phyloP scores from a whole-genome alignment of 331 rosid species.

The Malus hybrid region DNA sequence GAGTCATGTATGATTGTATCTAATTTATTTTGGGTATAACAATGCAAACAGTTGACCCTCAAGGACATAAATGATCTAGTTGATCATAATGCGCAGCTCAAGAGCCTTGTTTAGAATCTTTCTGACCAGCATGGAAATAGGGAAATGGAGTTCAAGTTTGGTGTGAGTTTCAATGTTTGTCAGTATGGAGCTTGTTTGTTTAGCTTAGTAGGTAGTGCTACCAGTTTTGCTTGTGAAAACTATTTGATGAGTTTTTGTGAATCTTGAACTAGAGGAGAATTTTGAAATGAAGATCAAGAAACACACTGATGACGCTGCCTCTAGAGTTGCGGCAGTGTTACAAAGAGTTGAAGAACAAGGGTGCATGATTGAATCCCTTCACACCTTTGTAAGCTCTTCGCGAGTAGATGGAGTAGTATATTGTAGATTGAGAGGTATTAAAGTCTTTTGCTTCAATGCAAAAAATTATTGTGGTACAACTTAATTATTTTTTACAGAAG shows the following conservation, averaged over 20 bases:
- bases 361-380: slow-evolving; percentile 89
- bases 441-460: neutral
- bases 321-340: slow-evolving; percentile 72
- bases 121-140: slow-evolving; percentile 64
- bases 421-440: neutral
- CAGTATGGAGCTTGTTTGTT: neutral
- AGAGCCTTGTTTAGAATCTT: slow-evolving; percentile 79
- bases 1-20: slow-evolving; percentile 32
- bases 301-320: slow-evolving; percentile 66
- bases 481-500: slow-evolving; percentile 20
- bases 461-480: neutral
- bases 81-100: slow-evolving; percentile 83
- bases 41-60: slow-evolving; percentile 63
- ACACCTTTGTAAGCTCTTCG: slow-evolving; percentile 58
- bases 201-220: neutral
- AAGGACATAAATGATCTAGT: slow-evolving; percentile 93
- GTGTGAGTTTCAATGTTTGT: neutral
- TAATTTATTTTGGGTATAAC: slow-evolving; percentile 2
- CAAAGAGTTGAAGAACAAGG: slow-evolving; percentile 90
- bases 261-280: slow-evolving; percentile 45
- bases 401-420: neutral
- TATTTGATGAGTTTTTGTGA: slow-evolving; percentile 4
- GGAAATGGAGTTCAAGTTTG: slow-evolving; percentile 74
- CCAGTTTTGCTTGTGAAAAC: neutral
- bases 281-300: slow-evolving; percentile 69